Percentiles rank a stretch among this genome's conserved stretches.
Evolutionary conservation across 83 land plant species (phyloP).

Genomic region (Diphasiastrum complanatum): DNA sequence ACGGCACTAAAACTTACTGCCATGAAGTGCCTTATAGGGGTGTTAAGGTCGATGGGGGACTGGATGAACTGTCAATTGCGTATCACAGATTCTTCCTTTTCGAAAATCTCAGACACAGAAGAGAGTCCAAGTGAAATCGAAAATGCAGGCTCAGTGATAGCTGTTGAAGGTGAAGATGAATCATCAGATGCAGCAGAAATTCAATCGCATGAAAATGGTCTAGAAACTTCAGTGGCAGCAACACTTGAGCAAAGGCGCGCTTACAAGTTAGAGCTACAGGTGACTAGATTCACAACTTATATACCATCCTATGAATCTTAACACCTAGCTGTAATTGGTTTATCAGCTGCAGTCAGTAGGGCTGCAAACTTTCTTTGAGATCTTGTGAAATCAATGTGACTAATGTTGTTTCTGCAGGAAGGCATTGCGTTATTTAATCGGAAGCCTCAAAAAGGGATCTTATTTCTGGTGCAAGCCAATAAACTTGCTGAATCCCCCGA

Average conservation of each 20-base stretch:
- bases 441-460: constrained; percentile 96
- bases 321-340: background rate
- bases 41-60: constrained; percentile 78
- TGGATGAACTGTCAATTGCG: constrained; percentile 91
- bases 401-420: constrained; percentile 61
- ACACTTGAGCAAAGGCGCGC: constrained; percentile 94
- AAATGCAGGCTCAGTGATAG: constrained; percentile 24
- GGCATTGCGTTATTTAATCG: constrained; percentile 91
- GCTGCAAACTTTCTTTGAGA: too few species aligned
- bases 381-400: background rate
- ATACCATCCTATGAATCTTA: too few species aligned
- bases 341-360: background rate
- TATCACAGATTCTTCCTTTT: constrained; percentile 43
- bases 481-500: constrained; percentile 89
- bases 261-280: constrained; percentile 98
- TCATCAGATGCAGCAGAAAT: constrained; percentile 50
- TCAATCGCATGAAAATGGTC: constrained; percentile 31
- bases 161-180: constrained; percentile 53
- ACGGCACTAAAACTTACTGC: constrained; percentile 71
- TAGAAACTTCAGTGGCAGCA: constrained; percentile 74
- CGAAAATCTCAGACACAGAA: constrained; percentile 54
- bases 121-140: constrained; percentile 31
- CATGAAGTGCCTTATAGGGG: constrained; percentile 73
- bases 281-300: too few species aligned
- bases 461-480: constrained; percentile 78